These are phyloP conservation scores for Gymnopilus dilepis DNA, from an alignment of 768 basidiomycete species.

Conservation along the genomic window DNA sequence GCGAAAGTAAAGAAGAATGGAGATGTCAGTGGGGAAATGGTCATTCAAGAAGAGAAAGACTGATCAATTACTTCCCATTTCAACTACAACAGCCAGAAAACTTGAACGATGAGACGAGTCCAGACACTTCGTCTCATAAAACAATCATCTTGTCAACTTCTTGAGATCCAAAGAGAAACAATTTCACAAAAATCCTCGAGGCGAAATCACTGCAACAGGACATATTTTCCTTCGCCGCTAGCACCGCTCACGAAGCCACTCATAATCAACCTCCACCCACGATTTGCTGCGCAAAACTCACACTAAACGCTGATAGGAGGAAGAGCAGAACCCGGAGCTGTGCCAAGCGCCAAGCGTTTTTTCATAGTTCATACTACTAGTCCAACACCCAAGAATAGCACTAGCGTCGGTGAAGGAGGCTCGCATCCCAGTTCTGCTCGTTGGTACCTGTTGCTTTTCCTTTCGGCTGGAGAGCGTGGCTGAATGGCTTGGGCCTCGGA, in stretches of 20 bases:
- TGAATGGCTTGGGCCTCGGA: no score
- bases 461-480: background rate
- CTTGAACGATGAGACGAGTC: background rate
- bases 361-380: background rate
- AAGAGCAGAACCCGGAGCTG: background rate
- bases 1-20: background rate
- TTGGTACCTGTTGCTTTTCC: background rate
- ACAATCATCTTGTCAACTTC: background rate
- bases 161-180: background rate
- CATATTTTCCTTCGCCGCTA: background rate
- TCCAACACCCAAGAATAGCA: background rate
- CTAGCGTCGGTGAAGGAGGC: background rate
- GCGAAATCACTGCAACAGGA: background rate
- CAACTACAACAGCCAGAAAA: background rate
- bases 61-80: no score
- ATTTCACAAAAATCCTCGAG: background rate
- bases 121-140: no score
- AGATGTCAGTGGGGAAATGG: background rate
- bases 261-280: background rate
- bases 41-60: background rate
- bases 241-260: background rate
- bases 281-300: background rate
- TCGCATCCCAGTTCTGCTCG: background rate
- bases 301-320: background rate
- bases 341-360: conserved; percentile 4